Percentiles rank a stretch among this genome's conserved stretches.
Evolutionary conservation across 2,329 filamentous ascomycete species (phyloP).

Genomic region (Colletotrichum salicis): DNA sequence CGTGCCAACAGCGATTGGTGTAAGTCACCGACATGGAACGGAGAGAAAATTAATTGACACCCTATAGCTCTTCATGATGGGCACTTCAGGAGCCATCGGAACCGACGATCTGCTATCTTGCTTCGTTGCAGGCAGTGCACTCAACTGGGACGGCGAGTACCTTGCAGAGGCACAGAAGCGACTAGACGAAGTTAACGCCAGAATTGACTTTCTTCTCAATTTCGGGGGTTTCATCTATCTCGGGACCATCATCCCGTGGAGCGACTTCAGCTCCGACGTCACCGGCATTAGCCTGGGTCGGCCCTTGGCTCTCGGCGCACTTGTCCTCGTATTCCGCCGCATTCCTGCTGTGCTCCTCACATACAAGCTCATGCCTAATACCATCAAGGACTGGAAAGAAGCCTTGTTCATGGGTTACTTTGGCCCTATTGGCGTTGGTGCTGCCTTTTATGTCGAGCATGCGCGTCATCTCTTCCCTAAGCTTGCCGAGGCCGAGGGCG

Average conservation of each 20-base stretch:
- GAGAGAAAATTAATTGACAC: not conserved
- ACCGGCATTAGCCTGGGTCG: conserved; percentile 64
- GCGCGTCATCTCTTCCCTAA: conserved; percentile 54
- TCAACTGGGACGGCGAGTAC: conserved; percentile 73
- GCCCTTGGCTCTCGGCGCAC: conserved; percentile 61
- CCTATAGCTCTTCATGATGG: conserved; percentile 65
- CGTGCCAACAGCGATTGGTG: conserved; percentile 61
- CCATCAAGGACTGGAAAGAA: conserved; percentile 64
- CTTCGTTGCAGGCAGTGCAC: conserved; percentile 66
- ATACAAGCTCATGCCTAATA: conserved; percentile 66
- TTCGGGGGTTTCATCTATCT: conserved; percentile 71
- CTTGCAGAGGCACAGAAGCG: conserved; percentile 64
- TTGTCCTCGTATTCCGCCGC: conserved; percentile 65
- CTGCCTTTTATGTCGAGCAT: conserved; percentile 76
- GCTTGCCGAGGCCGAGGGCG: conserved; percentile 45
- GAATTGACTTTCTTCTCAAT: conserved; percentile 68
- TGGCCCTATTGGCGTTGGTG: conserved; percentile 80
- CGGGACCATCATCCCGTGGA: conserved; percentile 66
- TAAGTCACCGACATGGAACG: conserved; percentile 39
- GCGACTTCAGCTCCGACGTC: conserved; percentile 61
- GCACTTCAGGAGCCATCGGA: conserved; percentile 66
- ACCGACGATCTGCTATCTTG: conserved; percentile 71
- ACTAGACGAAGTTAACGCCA: conserved; percentile 70
- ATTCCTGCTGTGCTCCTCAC: conserved; percentile 65
- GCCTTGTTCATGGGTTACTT: conserved; percentile 75